Evolutionary conservation across 2,329 filamentous ascomycete genomes (phyloP).

Genomic region (Simplicillium aogashimaense): DNA sequence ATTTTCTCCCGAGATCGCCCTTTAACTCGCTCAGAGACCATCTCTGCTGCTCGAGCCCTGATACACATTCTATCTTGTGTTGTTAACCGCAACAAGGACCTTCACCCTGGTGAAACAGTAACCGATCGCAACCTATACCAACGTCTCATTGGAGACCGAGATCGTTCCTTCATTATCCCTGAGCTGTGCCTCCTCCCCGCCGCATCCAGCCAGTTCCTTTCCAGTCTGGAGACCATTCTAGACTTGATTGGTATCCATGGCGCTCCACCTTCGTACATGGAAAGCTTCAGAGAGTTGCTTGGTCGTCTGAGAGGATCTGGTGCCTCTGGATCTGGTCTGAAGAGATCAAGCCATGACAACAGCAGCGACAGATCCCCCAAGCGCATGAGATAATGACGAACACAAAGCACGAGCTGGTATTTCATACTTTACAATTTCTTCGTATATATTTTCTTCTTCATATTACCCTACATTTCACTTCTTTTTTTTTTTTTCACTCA

Average conservation of each 20-base stretch:
- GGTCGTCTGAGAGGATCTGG: constrained; percentile 17
- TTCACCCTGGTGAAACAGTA: constrained; percentile 16
- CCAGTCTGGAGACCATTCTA: constrained; percentile 22
- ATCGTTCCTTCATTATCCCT: constrained; percentile 33
- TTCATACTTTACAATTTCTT: not conserved
- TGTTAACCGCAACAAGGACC: constrained; percentile 27
- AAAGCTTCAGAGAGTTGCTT: constrained; percentile 21
- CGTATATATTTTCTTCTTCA: not conserved
- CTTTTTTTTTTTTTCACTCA: too few species aligned
- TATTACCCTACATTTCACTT: not conserved
- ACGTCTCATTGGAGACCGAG: constrained; percentile 33
- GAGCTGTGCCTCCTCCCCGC: constrained; percentile 33
- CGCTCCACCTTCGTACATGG: constrained; percentile 23
- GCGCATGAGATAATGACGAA: constrained; percentile 1
- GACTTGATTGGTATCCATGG: constrained; percentile 21
- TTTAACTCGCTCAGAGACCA: constrained; percentile 25
- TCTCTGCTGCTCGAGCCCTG: constrained; percentile 35
- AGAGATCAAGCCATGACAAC: constrained; percentile 11
- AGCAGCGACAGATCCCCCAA: constrained; percentile 12
- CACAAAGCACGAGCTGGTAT: too few species aligned
- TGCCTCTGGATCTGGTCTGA: constrained; percentile 19
- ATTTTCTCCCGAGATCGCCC: constrained; percentile 27
- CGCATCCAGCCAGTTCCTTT: constrained; percentile 30
- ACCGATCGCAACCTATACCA: constrained; percentile 36
- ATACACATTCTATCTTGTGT: constrained; percentile 37